These are phyloP conservation scores for Perkinsus olseni DNA, from an alignment of 169 alveolate species.

Conservation along the genomic window DNA sequence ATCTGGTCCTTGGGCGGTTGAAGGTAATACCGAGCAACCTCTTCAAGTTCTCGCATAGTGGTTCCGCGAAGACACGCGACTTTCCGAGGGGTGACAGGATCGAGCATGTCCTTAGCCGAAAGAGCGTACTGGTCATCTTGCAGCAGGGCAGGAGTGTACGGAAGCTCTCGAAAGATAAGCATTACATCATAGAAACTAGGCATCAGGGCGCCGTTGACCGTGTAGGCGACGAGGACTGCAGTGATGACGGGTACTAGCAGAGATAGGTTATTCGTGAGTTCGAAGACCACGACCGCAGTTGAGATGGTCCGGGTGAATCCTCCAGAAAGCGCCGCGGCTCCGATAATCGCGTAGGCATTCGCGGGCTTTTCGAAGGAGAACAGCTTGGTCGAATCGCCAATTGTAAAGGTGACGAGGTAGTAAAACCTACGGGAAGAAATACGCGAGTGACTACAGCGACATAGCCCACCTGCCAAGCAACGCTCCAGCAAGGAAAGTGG, in stretches of 20 bases:
- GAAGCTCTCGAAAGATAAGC: constrained; percentile 56
- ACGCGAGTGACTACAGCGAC: constrained; percentile 33
- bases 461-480: constrained; percentile 46
- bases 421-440: constrained; percentile 20
- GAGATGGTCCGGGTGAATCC: constrained; percentile 61
- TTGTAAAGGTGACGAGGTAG: background rate
- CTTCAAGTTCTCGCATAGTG: background rate
- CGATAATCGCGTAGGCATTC: constrained; percentile 53
- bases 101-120: background rate
- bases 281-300: constrained; percentile 63
- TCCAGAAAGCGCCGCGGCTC: constrained; percentile 56
- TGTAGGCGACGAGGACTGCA: constrained; percentile 52
- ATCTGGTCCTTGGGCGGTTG: background rate
- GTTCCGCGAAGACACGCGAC: background rate
- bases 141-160: constrained; percentile 61
- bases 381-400: background rate
- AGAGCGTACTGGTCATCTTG: background rate
- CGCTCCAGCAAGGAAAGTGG: constrained; percentile 60
- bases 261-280: constrained; percentile 50
- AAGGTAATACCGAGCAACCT: background rate
- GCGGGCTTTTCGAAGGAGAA: background rate
- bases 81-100: background rate
- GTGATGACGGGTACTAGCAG: constrained; percentile 52
- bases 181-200: constrained; percentile 55
- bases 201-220: constrained; percentile 37